phyloP scores from a whole-genome alignment of 2,329 filamentous ascomycete genomes.

The Kalmusia sp. region DNA sequence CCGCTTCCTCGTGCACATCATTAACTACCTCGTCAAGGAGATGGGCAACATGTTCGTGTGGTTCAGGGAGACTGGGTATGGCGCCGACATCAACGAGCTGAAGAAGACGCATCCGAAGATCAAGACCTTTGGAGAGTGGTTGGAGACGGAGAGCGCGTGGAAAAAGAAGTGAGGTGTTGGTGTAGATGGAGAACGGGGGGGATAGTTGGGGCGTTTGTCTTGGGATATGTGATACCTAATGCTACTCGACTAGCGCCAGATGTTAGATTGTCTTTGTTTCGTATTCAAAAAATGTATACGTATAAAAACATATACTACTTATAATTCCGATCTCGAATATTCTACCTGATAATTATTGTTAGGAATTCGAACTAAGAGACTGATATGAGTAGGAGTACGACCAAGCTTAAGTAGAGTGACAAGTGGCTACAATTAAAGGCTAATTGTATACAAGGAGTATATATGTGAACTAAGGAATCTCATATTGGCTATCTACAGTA shows the following conservation, averaged over 20 bases:
- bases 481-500: no score
- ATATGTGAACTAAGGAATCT: no score
- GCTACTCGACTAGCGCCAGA: not conserved
- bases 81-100: not conserved
- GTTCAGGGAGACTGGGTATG: slow-evolving; percentile 36
- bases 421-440: no score
- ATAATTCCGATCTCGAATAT: no score
- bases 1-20: slow-evolving; percentile 32
- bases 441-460: no score
- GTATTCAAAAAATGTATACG: not conserved
- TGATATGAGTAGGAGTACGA: no score
- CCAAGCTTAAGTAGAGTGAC: no score
- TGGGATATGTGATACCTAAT: not conserved
- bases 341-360: no score
- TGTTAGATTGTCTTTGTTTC: not conserved
- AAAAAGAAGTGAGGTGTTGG: not conserved
- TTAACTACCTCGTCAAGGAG: slow-evolving; percentile 43
- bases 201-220: not conserved
- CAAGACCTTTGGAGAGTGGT: not conserved
- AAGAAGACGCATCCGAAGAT: not conserved
- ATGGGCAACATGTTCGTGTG: slow-evolving; percentile 52
- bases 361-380: no score
- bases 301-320: no score
- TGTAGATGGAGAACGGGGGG: not conserved
- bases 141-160: slow-evolving; percentile 1